A percentile compares a stretch with the other conserved stretches of the same genome.
Evolutionary conservation across 1,284 basidiomycete genomes (phyloP).

Genomic region (Phylloboletellus chloephorus): DNA sequence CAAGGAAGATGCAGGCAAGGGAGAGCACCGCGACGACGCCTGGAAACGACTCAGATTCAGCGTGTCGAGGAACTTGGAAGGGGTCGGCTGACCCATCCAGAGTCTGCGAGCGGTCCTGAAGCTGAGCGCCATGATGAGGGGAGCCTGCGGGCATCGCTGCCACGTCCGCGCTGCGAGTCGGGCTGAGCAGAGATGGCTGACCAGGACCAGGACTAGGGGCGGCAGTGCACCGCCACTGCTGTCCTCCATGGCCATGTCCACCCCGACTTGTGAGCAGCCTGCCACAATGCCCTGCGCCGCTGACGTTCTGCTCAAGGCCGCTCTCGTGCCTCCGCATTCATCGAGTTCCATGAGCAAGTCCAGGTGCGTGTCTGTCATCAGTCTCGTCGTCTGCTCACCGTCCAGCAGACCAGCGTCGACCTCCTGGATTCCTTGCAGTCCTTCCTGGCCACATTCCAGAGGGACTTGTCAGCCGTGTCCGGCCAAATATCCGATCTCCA

Average conservation of each 20-base stretch:
- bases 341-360: conserved; percentile 82
- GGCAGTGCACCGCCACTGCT: conserved; percentile 20
- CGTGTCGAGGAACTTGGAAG: background rate
- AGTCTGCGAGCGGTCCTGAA: conserved; percentile 29
- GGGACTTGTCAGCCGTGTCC: conserved; percentile 88
- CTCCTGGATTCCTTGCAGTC: conserved; percentile 81
- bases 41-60: conserved; percentile 9
- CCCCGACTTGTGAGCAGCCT: conserved; percentile 17
- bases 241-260: background rate
- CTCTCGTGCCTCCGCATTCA: conserved; percentile 62
- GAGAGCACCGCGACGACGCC: conserved; percentile 29
- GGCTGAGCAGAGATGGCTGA: too few species aligned
- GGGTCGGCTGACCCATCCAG: conserved; percentile 28
- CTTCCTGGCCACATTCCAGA: conserved; percentile 93
- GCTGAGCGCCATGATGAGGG: conserved; percentile 24
- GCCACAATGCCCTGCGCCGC: background rate
- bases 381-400: conserved; percentile 8
- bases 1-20: conserved; percentile 24
- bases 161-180: too few species aligned
- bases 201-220: background rate
- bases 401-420: conserved; percentile 60
- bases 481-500: conserved; percentile 95
- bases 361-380: conserved; percentile 35
- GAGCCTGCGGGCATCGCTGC: background rate
- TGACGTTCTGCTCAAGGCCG: conserved; percentile 31